Base-by-base conservation (phyloP, 2,329 filamentous ascomycete genomes). In the Diplodia mutila region DNA sequence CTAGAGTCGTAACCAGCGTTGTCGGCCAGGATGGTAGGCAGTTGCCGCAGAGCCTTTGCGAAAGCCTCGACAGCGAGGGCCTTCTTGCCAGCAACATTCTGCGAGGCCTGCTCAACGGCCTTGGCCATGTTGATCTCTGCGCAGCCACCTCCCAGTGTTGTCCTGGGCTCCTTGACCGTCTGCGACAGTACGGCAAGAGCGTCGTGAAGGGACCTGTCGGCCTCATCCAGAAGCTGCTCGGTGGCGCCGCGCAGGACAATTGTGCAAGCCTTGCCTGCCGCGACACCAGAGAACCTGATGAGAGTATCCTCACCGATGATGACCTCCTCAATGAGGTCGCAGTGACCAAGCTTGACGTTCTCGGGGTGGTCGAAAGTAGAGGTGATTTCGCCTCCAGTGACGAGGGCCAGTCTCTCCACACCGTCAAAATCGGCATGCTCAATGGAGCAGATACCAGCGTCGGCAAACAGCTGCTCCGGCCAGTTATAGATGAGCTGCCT, bases 41-140 rank as follows among this genome's bases (percentile, higher is more conserved):
- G 85, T 80, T 99, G 95, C 75, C 94, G 89, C 69, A 99, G 86
- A 34, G 95, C 95, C 68, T 90, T 86, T 27, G 94, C 92, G 77
- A 98, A 99, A 4, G 92, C 88, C 70, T 94, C 90, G 23, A 98
- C 94, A 2, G 95, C 95, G 75, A 97, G 86, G 73, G 97, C 94
- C 81, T 95, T 94, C 89, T 99, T 99, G 79, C 95, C 95, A 73
- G 95, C 93, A 8, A 97, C 91, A 75, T 97, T 94, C 70, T 96
- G 94, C 25, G 94, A 94, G 5, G 93, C 93, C 69, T 91, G 91
- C 77, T 97, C 94, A 25, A 99, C 95, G 8, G 95, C 95, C 85
- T 97, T 97, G 71, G 94, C 92, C 95, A 99, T 99, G 73, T 97
- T 84, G 94, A 98, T 98, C 87, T 99, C 95, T 4, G 94, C 94